phyloP scores from a whole-genome alignment of 2,329 filamentous ascomycete species.

The Pochonia chlamydosporia region DNA sequence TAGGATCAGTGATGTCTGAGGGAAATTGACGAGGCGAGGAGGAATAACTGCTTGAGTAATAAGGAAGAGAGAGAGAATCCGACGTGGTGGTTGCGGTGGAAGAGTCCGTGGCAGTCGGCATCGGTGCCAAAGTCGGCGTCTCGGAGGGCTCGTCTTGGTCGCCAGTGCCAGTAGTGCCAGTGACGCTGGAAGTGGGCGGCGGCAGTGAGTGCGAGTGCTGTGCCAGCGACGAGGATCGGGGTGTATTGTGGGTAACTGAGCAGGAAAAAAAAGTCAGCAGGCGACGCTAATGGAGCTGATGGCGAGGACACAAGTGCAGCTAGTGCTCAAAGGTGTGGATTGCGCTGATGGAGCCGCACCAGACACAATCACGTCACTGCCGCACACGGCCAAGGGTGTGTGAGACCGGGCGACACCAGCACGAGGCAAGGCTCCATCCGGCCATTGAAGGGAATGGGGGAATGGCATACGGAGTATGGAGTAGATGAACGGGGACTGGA shows the following conservation, averaged over 20 bases:
- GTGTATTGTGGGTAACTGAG: constrained; percentile 8
- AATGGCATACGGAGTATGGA: not conserved
- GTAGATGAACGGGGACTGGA: not conserved
- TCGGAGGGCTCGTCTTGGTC: constrained; percentile 5
- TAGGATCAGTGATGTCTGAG: constrained; percentile 45
- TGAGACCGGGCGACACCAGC: not conserved
- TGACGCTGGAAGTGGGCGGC: constrained; percentile 2
- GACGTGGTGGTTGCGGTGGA: constrained; percentile 8
- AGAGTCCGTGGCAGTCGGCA: constrained; percentile 6
- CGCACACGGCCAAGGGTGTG: constrained; percentile 6
- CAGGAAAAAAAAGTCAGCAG: constrained; percentile 11
- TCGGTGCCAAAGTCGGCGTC: constrained; percentile 7
- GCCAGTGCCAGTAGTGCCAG: no score
- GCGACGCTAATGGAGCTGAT: constrained; percentile 1
- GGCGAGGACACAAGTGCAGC: not conserved
- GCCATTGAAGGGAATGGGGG: not conserved
- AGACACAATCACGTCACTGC: constrained; percentile 15
- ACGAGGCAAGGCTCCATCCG: constrained; percentile 10
- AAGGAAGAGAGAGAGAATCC: constrained; percentile 2
- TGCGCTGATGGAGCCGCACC: constrained; percentile 5
- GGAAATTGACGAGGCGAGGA: constrained; percentile 42
- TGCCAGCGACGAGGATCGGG: not conserved
- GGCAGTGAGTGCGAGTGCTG: not conserved
- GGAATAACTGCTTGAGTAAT: constrained; percentile 21
- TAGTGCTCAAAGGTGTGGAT: not conserved